Evolutionary conservation across 345 rosid species (phyloP).

Genomic region (Brassica napus): Da-Ae NC_063438.1:28128001-28128500

Average conservation of each 20-base stretch:
- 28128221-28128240: too few relatives aligned
- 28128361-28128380: constrained; percentile 44
- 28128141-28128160: constrained; percentile 47
- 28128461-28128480: constrained; percentile 53
- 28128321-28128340: constrained; percentile 66
- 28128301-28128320: constrained; percentile 1
- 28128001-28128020: constrained; percentile 89
- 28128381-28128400: constrained; percentile 49
- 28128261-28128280: too few relatives aligned
- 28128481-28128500: constrained; percentile 69
- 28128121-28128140: constrained; percentile 79
- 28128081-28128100: constrained; percentile 40
- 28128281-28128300: constrained; percentile 8
- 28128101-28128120: constrained; percentile 58
- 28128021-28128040: constrained; percentile 92
- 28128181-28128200: constrained; percentile 58
- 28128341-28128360: constrained; percentile 46
- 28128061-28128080: constrained; percentile 51
- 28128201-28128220: not conserved
- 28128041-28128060: constrained; percentile 97
- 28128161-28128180: constrained; percentile 46
- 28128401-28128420: constrained; percentile 74
- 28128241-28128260: too few relatives aligned
- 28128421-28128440: constrained; percentile 52
- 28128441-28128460: constrained; percentile 48